A percentile compares a stretch with the other conserved stretches of the same genome.
Evolutionary conservation across 1,284 basidiomycete genomes (phyloP).

Genomic region (Boletus calvinii): DNA sequence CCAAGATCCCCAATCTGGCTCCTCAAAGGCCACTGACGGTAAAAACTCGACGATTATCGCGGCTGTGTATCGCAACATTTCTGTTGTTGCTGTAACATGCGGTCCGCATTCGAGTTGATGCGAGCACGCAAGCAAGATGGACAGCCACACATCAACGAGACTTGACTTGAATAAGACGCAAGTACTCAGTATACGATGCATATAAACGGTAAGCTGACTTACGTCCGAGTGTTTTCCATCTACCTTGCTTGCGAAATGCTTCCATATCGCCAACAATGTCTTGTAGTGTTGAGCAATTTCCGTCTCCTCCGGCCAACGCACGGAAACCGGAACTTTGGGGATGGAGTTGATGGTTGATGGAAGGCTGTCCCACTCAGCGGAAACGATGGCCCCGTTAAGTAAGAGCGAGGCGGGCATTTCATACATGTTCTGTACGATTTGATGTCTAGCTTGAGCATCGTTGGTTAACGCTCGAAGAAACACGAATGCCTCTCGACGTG

Average conservation of each 20-base stretch:
- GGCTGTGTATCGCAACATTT: conserved; percentile 30
- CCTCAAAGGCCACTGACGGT: conserved; percentile 5
- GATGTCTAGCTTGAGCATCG: conserved; percentile 6
- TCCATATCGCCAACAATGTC: conserved; percentile 43
- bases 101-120: conserved; percentile 41
- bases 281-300: conserved; percentile 49
- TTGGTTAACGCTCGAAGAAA: conserved; percentile 43
- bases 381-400: conserved; percentile 33
- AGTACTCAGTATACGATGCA: conserved; percentile 6
- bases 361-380: conserved; percentile 23
- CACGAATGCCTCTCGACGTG: conserved; percentile 37
- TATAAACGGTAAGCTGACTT: conserved; percentile 15
- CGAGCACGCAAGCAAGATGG: conserved; percentile 49
- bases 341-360: conserved; percentile 22
- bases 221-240: conserved; percentile 23
- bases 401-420: conserved; percentile 24
- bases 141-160: conserved; percentile 48
- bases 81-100: conserved; percentile 36
- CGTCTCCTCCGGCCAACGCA: conserved; percentile 42
- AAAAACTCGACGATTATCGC: conserved; percentile 29
- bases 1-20: conserved; percentile 30
- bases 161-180: conserved; percentile 32
- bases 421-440: conserved; percentile 22
- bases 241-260: conserved; percentile 23
- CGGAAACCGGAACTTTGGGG: conserved; percentile 24